These are phyloP conservation scores for Hypomontagnella monticulosa DNA, from an alignment of 495 filamentous ascomycete species.

Conservation along the genomic window DNA sequence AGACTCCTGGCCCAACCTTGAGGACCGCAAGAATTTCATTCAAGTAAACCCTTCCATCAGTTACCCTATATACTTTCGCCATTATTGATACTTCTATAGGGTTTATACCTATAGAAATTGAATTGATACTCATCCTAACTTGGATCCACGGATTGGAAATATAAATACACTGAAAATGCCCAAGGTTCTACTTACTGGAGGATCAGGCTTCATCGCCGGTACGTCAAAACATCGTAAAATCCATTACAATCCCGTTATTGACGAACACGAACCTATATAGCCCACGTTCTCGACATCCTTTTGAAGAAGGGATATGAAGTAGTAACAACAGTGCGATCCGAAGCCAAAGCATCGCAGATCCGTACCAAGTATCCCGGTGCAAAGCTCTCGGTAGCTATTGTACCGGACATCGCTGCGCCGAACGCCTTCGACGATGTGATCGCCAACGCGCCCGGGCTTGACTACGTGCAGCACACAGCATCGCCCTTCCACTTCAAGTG, in stretches of 20 bases:
- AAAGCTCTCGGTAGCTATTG: constrained; percentile 78
- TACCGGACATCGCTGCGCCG: constrained; percentile 80
- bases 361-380: constrained; percentile 70
- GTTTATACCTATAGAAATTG: neutral
- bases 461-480: constrained; percentile 89
- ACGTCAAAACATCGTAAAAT: constrained; percentile 24
- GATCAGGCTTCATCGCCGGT: constrained; percentile 63
- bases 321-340: constrained; percentile 83
- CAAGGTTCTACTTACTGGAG: constrained; percentile 67
- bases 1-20: neutral
- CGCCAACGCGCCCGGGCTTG: constrained; percentile 78
- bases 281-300: constrained; percentile 81
- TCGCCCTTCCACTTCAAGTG: constrained; percentile 83
- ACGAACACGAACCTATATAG: constrained; percentile 43
- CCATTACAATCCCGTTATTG: neutral
- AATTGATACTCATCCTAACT: neutral
- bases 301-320: constrained; percentile 75
- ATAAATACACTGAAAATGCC: constrained; percentile 55
- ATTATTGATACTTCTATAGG: too few relatives aligned
- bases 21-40: neutral
- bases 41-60: too few relatives aligned
- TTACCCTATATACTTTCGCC: too few relatives aligned
- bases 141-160: neutral
- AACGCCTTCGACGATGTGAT: constrained; percentile 80
- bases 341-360: constrained; percentile 81